Conservation (phyloP, 129 eudicot species). For the Calendula officinalis region DNA sequence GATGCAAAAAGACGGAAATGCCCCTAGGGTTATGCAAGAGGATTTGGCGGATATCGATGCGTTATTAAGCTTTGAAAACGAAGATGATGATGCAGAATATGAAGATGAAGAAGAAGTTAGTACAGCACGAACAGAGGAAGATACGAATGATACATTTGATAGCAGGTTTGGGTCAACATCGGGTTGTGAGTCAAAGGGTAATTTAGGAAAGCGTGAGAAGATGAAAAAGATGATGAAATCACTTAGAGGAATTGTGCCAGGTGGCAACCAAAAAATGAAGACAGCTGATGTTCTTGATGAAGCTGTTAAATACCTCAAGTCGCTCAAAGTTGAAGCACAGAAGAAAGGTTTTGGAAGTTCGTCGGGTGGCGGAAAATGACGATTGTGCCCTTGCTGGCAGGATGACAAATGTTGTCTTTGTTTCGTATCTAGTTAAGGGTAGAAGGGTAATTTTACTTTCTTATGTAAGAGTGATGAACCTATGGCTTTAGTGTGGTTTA, state of each 20-base stretch:
- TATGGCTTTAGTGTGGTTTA: slow-evolving; percentile 23
- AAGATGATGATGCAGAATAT: slow-evolving; percentile 32
- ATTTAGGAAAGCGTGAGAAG: slow-evolving; percentile 49
- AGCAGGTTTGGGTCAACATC: slow-evolving; percentile 30
- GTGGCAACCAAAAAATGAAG: slow-evolving; percentile 57
- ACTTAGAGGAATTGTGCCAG: slow-evolving; percentile 72
- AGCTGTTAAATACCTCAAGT: slow-evolving; percentile 79
- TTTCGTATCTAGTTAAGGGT: slow-evolving; percentile 5
- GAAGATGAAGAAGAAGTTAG: slow-evolving; percentile 69
- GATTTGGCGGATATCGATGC: slow-evolving; percentile 73
- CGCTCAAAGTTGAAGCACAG: slow-evolving; percentile 74
- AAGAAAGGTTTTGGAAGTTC: slow-evolving; percentile 51
- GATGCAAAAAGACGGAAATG: slow-evolving; percentile 26
- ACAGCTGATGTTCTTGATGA: slow-evolving; percentile 74
- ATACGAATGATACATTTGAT: slow-evolving; percentile 50
- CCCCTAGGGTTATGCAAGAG: slow-evolving; percentile 46
- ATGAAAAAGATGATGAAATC: slow-evolving; percentile 72
- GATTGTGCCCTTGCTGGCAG: slow-evolving; percentile 14
- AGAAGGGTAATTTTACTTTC: slow-evolving; percentile 23
- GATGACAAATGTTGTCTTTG: slow-evolving; percentile 14
- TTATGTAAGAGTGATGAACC: slow-evolving; percentile 20
- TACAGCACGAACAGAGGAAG: slow-evolving; percentile 52
- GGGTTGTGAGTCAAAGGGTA: slow-evolving; percentile 31
- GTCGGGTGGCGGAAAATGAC: slow-evolving; percentile 9
- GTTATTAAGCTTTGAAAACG: slow-evolving; percentile 56